phyloP scores from a whole-genome alignment of 2,329 filamentous ascomycete species.

The Colletotrichum acutatum region DNA sequence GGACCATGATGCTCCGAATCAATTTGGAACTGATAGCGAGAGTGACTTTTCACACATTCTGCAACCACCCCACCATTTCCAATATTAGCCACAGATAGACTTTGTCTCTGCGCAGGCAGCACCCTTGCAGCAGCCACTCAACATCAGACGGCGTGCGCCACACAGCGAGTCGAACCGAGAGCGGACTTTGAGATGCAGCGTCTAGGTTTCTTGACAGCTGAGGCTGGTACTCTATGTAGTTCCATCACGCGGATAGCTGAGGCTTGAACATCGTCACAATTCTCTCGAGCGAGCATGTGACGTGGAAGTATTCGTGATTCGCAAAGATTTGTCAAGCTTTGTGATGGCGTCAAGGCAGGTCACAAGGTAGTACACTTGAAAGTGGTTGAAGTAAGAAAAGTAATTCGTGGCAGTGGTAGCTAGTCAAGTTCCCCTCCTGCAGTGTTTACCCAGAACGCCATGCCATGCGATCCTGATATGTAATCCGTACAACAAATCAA shows the following conservation, averaged over 20 bases:
- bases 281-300: no score
- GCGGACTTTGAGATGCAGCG: not conserved
- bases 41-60: not conserved
- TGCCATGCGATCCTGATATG: conserved; percentile 34
- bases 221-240: not conserved
- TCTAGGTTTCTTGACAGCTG: not conserved
- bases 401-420: not conserved
- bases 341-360: not conserved
- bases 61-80: not conserved
- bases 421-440: not conserved
- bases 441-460: conserved; percentile 29
- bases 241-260: not conserved
- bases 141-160: no score
- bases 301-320: not conserved
- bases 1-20: not conserved
- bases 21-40: not conserved
- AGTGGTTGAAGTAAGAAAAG: not conserved
- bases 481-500: conserved; percentile 19
- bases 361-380: not conserved
- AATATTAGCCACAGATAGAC: not conserved
- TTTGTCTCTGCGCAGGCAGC: not conserved
- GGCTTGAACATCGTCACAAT: not conserved
- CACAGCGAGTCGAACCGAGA: no score
- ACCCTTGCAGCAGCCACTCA: not conserved
- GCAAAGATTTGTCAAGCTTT: not conserved